Evolutionary conservation across 2,329 filamentous ascomycete genomes (phyloP), one percentile per base, ranked within the genome.

Genomic region (Escovopsis sp.): DNA sequence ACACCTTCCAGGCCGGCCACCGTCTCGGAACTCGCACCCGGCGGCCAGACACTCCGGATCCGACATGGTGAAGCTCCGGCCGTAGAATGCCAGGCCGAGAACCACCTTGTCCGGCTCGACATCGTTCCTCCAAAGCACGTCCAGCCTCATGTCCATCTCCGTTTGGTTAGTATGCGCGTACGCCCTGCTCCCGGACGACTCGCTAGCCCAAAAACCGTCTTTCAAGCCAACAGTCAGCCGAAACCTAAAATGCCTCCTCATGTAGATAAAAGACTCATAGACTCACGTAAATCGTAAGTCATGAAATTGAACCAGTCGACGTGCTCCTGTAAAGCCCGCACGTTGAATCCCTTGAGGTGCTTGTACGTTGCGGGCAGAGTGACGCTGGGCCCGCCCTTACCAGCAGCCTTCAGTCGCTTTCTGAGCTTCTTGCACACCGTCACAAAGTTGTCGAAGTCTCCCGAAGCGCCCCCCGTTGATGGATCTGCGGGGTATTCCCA

Each of bases 11-110:
- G 35, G 35, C 2, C 47, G 44, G 20, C 46, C 57, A 4, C 49
- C 56, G 12, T 41, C 47, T 2, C 15, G 42, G 43, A 62, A 60
- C 6, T 30, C 25, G 36, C 61, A 64, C 0, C 57, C 55, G 4
- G 59, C 43, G 0, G 42, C 38, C 14, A 44, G 47, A 47, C 59
- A 61, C 9, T 7, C 16, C 0, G 54, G 44, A 38, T 56, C 45
- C 1, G 41, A 38, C 34, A 57, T 41, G 4, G 49, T 55, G 44
- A 57, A 59, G 43, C 47, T 53, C 32, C 61, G 53, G 6, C 66
- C 65, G 47, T 72, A 72, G 44, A 67, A 71, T 4, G 57, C 65
- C 4, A 66, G 31, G 1, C 70, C 70, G 7, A 74, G 40, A 4
- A 51, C 54, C 7, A 74, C 54, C 24, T 65, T 62, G 0, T 45